A percentile compares a stretch with the other conserved stretches of the same genome.
phyloP scores from a whole-genome alignment of 2,329 filamentous ascomycete species.

The Nothopassalora personata region DNA sequence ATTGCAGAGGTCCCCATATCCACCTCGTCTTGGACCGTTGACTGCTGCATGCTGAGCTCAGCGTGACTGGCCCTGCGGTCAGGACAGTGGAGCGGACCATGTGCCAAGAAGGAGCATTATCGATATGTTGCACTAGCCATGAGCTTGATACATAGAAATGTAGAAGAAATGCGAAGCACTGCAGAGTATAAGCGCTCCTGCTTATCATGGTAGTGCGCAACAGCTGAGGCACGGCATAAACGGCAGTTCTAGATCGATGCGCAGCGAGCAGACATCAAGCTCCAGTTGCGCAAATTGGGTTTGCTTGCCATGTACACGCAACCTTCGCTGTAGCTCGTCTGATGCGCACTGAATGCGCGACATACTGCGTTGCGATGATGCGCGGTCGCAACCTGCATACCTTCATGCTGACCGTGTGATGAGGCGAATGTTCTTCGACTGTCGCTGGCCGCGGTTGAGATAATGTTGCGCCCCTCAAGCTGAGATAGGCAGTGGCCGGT shows the following conservation, averaged over 20 bases:
- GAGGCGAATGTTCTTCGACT: too few relatives aligned
- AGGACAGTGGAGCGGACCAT: neutral
- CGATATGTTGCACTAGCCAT: slow-evolving; percentile 1
- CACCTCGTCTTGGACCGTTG: neutral
- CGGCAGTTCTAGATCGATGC: neutral
- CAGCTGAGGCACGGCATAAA: neutral
- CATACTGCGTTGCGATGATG: neutral
- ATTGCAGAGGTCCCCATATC: neutral
- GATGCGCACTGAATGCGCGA: neutral
- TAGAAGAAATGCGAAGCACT: neutral
- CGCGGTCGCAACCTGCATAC: neutral
- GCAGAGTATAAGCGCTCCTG: neutral
- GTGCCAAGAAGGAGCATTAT: neutral
- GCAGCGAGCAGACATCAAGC: neutral
- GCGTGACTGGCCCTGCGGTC: neutral
- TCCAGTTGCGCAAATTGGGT: neutral
- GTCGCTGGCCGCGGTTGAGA: too few relatives aligned
- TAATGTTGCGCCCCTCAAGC: too few relatives aligned
- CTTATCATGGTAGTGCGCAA: neutral
- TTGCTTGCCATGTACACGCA: neutral
- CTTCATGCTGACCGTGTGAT: too few relatives aligned
- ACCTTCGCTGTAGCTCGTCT: neutral
- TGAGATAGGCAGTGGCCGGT: too few relatives aligned
- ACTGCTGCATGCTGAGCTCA: neutral
- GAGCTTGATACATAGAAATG: neutral